Evolutionary conservation across 2,329 filamentous ascomycete species (phyloP), one percentile per base, ranked within the genome.

Genomic region (Aspergillus neoniger): DNA sequence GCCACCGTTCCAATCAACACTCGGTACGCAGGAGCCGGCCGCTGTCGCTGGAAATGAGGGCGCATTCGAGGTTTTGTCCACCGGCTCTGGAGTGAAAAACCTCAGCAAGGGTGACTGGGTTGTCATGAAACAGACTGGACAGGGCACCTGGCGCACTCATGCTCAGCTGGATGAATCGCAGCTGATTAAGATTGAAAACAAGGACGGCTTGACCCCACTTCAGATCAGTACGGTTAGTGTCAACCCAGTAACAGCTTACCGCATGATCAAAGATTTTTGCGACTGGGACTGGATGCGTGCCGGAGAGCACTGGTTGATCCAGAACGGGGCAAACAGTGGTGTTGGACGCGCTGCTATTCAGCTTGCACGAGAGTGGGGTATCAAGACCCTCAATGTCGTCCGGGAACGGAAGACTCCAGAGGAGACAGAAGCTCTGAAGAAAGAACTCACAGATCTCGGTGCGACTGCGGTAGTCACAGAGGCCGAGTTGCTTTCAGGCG

Each of bases 141-240:
- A 96, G 73, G 95, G 95, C 38, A 98, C 95, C 12, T 98, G 95
- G 92, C 85, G 95, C 63, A 99, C 95, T 2, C 94, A 99, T 74
- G 91, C 91, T 17, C 85, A 92, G 49, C 86, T 87, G 2, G 79
- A 82, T 12, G 81, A 83, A 55, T 81, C 81, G 4, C 77, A 86
- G 54, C 76, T 96, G 5, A 80, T 95, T 57, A 88, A 85, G 67
- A 85, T 96, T 51, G 85, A 86, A 55, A 83, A 93, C 60, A 87
- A 85, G 67, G 82, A 87, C 0, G 90, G 89, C 0, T 78, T 99
- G 60, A 89, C 82, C 0, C 83, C 91, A 0, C 78, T 90, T 4
- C 93, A 97, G 72, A 92, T 89, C 10, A 94, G 91, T 4, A 98
- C 92, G 0, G 91, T 96, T 38, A 89, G 86, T 64, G 91, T 99